A percentile compares a stretch with the other conserved stretches of the same genome.
These are phyloP conservation scores for Chalciporus sp. DNA, from an alignment of 1,284 basidiomycete species.

Conservation along the genomic window DNA sequence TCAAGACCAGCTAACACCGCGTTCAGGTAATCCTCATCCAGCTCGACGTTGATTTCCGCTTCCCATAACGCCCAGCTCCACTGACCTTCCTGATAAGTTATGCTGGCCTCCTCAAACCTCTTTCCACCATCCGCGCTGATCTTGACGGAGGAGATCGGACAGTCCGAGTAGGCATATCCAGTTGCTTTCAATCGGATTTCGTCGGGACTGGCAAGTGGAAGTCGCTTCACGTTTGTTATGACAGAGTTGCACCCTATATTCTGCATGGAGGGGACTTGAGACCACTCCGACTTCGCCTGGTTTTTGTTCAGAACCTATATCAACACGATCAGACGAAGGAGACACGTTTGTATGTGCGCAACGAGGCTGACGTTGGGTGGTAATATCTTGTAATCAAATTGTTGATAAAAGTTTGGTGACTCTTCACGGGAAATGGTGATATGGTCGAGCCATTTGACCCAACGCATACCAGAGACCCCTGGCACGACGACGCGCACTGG, in stretches of 20 bases:
- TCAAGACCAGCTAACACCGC: conserved; percentile 17
- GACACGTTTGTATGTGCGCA: not conserved
- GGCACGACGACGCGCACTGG: conserved; percentile 73
- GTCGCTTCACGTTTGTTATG: conserved; percentile 44
- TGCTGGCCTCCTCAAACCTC: conserved; percentile 52
- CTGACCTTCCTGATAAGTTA: conserved; percentile 61
- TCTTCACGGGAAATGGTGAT: conserved; percentile 55
- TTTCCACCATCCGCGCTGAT: conserved; percentile 53
- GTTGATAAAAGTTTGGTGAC: conserved; percentile 68
- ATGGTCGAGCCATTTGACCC: conserved; percentile 78
- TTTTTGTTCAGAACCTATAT: conserved; percentile 50
- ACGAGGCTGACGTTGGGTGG: conserved; percentile 50
- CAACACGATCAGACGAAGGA: conserved; percentile 1
- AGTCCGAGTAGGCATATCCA: conserved; percentile 62
- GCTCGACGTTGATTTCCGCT: conserved; percentile 39
- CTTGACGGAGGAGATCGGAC: conserved; percentile 52
- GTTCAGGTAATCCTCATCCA: conserved; percentile 19
- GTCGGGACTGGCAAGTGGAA: conserved; percentile 29
- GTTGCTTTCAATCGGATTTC: conserved; percentile 44
- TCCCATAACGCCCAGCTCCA: conserved; percentile 79
- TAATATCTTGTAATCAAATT: conserved; percentile 66
- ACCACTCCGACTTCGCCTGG: conserved; percentile 43
- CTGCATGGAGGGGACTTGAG: conserved; percentile 60
- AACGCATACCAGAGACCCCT: conserved; percentile 71
- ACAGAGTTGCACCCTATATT: conserved; percentile 64